phyloP scores from a whole-genome alignment of 768 basidiomycete genomes.

The Cystobasidium onofrii region DNA sequence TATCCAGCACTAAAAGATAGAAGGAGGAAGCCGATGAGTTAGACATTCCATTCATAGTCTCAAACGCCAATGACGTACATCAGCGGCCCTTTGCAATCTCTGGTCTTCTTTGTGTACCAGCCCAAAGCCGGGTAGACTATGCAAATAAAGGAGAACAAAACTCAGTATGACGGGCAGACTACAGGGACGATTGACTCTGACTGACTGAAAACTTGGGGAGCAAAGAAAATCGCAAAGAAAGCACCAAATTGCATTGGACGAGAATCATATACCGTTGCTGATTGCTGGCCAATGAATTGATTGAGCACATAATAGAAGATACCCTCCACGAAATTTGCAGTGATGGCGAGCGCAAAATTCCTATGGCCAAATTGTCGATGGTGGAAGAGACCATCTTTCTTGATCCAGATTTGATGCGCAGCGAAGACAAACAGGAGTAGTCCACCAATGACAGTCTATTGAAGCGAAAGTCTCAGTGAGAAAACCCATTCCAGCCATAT shows the following conservation, averaged over 20 bases:
- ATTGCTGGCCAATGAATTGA: background rate
- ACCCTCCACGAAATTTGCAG: background rate
- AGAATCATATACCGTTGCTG: background rate
- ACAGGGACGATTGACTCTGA: too few relatives aligned
- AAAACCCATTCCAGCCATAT: too few relatives aligned
- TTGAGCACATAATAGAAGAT: background rate
- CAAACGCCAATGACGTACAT: background rate
- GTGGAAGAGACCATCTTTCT: constrained; percentile 1
- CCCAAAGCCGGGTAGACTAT: background rate
- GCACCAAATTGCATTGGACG: background rate
- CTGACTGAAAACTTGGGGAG: background rate
- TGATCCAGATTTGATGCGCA: background rate
- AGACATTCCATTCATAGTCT: background rate
- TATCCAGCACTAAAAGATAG: background rate
- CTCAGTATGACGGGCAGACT: too few relatives aligned
- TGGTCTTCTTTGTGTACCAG: background rate
- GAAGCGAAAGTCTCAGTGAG: background rate
- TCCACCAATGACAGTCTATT: background rate
- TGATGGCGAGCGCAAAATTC: constrained; percentile 1
- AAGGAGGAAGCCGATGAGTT: background rate
- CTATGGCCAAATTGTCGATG: background rate
- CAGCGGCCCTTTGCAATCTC: background rate
- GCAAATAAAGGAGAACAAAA: background rate
- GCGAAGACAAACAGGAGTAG: background rate
- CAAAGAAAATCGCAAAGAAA: background rate